These are phyloP conservation scores for Nakaseomyces sp. DNA, from an alignment of 1,139 yeast genomes.

Conservation along the genomic window DNA sequence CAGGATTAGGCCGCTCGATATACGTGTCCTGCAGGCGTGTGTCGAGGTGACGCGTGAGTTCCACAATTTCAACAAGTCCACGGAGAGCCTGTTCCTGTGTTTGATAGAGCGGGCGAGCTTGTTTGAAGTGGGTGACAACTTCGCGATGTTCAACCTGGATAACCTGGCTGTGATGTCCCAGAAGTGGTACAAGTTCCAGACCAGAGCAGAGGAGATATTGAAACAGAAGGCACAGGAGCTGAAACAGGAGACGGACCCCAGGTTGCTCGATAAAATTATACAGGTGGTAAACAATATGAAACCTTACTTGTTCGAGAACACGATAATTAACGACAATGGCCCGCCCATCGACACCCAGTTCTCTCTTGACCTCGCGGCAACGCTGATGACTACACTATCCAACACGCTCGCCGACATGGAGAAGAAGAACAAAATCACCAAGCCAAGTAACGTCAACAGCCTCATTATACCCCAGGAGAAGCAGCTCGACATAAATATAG, in stretches of 20 bases:
- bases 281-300: slow-evolving; percentile 1
- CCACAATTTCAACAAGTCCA: neutral
- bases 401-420: neutral
- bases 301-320: neutral
- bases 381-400: neutral
- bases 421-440: neutral
- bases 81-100: slow-evolving; percentile 3
- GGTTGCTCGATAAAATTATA: neutral
- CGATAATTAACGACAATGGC: neutral
- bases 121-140: slow-evolving; percentile 6
- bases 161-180: slow-evolving; percentile 9
- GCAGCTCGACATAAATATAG: slow-evolving; percentile 4
- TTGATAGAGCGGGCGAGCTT: neutral
- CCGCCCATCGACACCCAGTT: neutral
- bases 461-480: slow-evolving; percentile 1
- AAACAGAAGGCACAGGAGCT: neutral
- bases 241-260: neutral
- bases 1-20: neutral
- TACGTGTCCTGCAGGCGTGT: neutral
- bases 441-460: neutral
- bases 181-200: slow-evolving; percentile 14
- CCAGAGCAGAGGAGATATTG: neutral
- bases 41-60: neutral
- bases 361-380: neutral
- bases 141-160: neutral